Base-by-base conservation (phyloP, 2,329 filamentous ascomycete species). In the Cryphonectria japonica region DNA sequence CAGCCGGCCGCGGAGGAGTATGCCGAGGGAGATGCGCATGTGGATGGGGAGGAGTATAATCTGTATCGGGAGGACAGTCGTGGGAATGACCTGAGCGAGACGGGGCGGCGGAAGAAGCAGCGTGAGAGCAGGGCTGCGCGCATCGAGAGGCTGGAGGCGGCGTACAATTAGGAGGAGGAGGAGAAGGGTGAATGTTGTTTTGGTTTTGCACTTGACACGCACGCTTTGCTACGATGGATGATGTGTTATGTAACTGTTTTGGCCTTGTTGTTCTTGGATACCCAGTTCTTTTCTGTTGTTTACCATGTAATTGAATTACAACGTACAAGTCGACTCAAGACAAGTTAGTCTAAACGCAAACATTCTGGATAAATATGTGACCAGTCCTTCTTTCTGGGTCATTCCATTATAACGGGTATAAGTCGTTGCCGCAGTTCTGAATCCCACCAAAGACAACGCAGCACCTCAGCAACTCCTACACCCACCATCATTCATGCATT, bases 1-100 rank as follows among this genome's bases (percentile, higher is more conserved):
- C 61, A 60, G 63, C 72, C 72, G n/a, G 72, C 72, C 16, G 72
- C 72, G 7, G 71, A 52, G 0, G 59, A 67, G 57, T 74, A 73
- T 61, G 64, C 59, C 16, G 72, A 74, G 69, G 72, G 72, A 14
- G 71, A 73, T 16, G 46, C 34, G 50, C 46, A 57, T 16, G 29
- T 74, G 11, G 67, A 54, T 1, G 72, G 66, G 50, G 13, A 19
- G 16, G 71, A 71, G 41, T 71, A 73, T n/a, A 66, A 68, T 7
- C n/a, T 68, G 67, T 69, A 69, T 19, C 69, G 57, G n/a, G 72
- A 73, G 19, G 66, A 71, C 32, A 61, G 43, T 11, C 50, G 46
- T 0, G 69, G 66, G 0, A 66, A 69, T 8, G 68, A 69, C 34
- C 39, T 68, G 13, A 71, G 68, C 52, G 64, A 71, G 65, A 64